Conservation (phyloP, 2,329 filamentous ascomycete genomes). For the Venturia oleaginea region DNA sequence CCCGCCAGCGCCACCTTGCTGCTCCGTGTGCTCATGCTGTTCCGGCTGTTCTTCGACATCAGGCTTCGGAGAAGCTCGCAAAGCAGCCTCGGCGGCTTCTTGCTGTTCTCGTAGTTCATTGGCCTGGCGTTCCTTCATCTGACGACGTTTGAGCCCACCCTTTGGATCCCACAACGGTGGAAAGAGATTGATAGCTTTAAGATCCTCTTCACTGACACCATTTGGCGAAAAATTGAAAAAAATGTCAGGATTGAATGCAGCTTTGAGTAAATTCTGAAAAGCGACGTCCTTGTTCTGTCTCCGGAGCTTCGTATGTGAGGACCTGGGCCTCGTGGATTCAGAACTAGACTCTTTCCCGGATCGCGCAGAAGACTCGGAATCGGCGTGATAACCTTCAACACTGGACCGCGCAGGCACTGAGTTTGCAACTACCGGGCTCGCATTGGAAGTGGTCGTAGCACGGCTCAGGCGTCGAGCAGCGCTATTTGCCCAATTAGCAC, state of each 20-base stretch:
- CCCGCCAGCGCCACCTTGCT: constrained; percentile 48
- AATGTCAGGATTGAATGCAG: constrained; percentile 31
- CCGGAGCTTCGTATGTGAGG: constrained; percentile 13
- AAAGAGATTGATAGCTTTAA: constrained; percentile 46
- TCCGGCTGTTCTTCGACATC: constrained; percentile 52
- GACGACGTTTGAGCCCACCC: constrained; percentile 72
- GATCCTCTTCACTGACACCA: constrained; percentile 37
- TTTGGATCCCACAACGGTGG: constrained; percentile 76
- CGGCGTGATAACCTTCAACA: background rate
- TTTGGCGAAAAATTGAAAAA: constrained; percentile 44
- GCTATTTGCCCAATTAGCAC: constrained; percentile 82
- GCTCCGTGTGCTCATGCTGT: constrained; percentile 42
- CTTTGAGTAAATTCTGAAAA: constrained; percentile 15
- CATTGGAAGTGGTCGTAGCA: constrained; percentile 69
- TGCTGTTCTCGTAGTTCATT: constrained; percentile 47
- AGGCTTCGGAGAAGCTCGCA: constrained; percentile 33
- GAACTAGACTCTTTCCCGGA: background rate
- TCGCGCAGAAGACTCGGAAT: background rate
- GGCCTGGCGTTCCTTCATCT: constrained; percentile 57
- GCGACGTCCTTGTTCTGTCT: constrained; percentile 15
- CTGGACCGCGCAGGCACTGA: constrained; percentile 30
- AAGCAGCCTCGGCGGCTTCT: constrained; percentile 43
- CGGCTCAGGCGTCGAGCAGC: constrained; percentile 66
- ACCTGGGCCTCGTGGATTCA: constrained; percentile 12
- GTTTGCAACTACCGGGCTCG: constrained; percentile 61